A percentile compares a stretch with the other conserved stretches of the same genome.
These are phyloP conservation scores for Aspergillus ellipticus DNA, from an alignment of 495 filamentous ascomycete species.

Conservation along the genomic window DNA sequence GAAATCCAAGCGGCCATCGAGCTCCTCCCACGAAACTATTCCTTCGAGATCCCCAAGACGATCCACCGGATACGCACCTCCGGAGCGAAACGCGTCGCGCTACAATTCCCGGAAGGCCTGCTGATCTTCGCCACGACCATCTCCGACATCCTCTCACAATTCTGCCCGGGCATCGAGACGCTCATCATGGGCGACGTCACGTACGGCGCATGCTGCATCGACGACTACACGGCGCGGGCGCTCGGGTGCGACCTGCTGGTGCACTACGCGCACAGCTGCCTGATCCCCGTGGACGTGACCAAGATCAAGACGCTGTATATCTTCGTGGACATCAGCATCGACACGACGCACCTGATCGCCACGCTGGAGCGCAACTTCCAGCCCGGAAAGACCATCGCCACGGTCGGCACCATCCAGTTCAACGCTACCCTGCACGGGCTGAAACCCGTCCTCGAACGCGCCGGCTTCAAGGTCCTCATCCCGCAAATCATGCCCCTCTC, in stretches of 20 bases:
- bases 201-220: conserved; percentile 97
- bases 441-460: conserved; percentile 66
- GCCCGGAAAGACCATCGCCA: conserved; percentile 77
- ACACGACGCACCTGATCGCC: conserved; percentile 76
- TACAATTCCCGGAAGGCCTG: conserved; percentile 96
- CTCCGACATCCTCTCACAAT: conserved; percentile 91
- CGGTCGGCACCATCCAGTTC: conserved; percentile 98
- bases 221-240: conserved; percentile 94
- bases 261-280: conserved; percentile 94
- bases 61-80: conserved; percentile 86
- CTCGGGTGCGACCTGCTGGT: conserved; percentile 93
- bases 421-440: conserved; percentile 91
- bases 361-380: conserved; percentile 88
- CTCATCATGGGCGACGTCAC: conserved; percentile 99
- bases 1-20: conserved; percentile 87
- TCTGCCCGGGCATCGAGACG: conserved; percentile 87
- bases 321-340: conserved; percentile 97
- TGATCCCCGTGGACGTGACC: conserved; percentile 94
- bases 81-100: conserved; percentile 71
- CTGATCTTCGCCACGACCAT: conserved; percentile 97
- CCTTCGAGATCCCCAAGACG: conserved; percentile 97
- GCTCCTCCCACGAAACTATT: conserved; percentile 89
- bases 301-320: conserved; percentile 95
- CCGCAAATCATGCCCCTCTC: conserved; percentile 91
- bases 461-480: conserved; percentile 78